phyloP scores from a whole-genome alignment of 2,329 filamentous ascomycete species.

The Alternaria infectoria region DNA sequence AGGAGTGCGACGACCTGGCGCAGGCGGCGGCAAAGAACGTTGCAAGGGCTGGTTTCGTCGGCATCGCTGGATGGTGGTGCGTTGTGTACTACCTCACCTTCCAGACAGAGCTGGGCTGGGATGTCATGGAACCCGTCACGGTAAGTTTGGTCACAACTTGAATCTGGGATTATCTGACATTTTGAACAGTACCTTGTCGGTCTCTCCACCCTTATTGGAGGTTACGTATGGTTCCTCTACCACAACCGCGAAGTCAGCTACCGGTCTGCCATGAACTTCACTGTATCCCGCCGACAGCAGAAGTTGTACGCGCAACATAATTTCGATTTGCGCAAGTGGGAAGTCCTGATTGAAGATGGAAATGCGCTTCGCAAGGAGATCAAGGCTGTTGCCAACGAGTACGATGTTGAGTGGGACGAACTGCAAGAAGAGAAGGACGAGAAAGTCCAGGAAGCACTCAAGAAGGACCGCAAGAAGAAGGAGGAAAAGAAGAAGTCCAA shows the following conservation, averaged over 20 bases:
- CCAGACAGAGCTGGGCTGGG: conserved; percentile 81
- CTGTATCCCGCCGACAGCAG: conserved; percentile 77
- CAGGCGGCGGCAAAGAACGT: conserved; percentile 78
- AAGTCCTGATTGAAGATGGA: conserved; percentile 77
- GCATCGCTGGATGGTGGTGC: conserved; percentile 80
- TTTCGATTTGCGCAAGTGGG: conserved; percentile 80
- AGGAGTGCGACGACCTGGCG: conserved; percentile 79
- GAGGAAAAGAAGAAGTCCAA: conserved; percentile 46
- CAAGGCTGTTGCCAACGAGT: conserved; percentile 79
- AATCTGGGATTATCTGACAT: conserved; percentile 3
- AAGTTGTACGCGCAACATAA: conserved; percentile 77
- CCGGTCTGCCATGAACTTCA: conserved; percentile 84
- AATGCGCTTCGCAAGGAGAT: conserved; percentile 81
- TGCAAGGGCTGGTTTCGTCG: conserved; percentile 78
- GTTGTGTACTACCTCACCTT: conserved; percentile 74
- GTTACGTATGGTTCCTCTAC: conserved; percentile 93
- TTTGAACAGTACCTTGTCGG: conserved; percentile 72
- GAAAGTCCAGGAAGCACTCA: conserved; percentile 59
- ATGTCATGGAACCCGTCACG: conserved; percentile 87
- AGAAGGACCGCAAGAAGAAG: conserved; percentile 54
- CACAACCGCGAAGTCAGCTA: conserved; percentile 90
- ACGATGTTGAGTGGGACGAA: conserved; percentile 91
- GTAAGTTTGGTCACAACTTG: conserved; percentile 32
- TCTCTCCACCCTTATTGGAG: conserved; percentile 83
- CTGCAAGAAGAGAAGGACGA: conserved; percentile 73